phyloP scores from a whole-genome alignment of 805 yeast species.

The Middelhovenomyces tepae region DNA sequence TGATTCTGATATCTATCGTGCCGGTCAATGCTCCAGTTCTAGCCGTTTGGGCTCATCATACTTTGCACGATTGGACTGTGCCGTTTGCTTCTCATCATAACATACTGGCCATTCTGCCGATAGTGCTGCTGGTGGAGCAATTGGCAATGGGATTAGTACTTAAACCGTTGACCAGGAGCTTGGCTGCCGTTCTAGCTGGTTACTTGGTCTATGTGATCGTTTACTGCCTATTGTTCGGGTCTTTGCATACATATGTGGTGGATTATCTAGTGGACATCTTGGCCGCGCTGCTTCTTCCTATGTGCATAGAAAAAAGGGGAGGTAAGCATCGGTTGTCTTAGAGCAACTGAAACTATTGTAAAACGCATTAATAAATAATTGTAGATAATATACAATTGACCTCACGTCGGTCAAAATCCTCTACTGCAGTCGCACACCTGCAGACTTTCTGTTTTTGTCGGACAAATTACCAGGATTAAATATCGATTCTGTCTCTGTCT shows the following conservation, averaged over 20 bases:
- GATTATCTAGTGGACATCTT: conserved; percentile 66
- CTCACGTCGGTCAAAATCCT: too few species aligned
- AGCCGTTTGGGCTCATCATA: conserved; percentile 72
- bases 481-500: conserved; percentile 15
- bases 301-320: conserved; percentile 11
- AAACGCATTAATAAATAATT: too few species aligned
- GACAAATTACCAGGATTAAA: conserved; percentile 8
- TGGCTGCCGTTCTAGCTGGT: conserved; percentile 9
- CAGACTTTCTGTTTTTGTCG: not conserved
- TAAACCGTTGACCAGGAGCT: conserved; percentile 29
- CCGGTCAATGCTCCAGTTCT: conserved; percentile 74
- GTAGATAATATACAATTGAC: too few species aligned
- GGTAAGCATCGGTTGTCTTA: too few species aligned
- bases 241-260: conserved; percentile 75
- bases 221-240: conserved; percentile 64
- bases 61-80: conserved; percentile 60
- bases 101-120: conserved; percentile 66
- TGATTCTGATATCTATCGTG: conserved; percentile 66
- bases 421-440: conserved; percentile 3
- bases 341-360: too few species aligned
- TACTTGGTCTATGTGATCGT: conserved; percentile 45
- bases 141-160: conserved; percentile 41
- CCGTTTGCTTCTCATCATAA: conserved; percentile 86
- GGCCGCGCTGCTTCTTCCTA: conserved; percentile 17
- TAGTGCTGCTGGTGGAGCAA: conserved; percentile 48